phyloP scores from a whole-genome alignment of 306 rosid genomes.

The Cicer yamashitae region DNA sequence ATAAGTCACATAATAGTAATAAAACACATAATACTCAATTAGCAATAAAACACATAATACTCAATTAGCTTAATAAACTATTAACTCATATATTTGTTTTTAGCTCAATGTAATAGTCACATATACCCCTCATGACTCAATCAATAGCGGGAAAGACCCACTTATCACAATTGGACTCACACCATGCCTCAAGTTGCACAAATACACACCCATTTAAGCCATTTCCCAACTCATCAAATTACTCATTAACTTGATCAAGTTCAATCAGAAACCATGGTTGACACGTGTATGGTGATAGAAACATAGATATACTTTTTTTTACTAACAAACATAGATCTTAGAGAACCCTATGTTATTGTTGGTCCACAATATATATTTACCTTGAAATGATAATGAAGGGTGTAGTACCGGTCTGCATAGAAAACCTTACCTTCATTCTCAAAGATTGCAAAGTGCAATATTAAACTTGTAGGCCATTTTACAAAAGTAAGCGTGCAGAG shows the following conservation, averaged over 20 bases:
- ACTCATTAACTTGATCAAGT: neutral
- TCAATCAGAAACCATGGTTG: neutral
- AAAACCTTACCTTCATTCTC: constrained; percentile 35
- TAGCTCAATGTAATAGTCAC: no score
- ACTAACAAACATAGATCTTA: no score
- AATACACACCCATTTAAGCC: neutral
- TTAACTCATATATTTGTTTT: no score
- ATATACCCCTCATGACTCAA: no score
- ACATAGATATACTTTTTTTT: neutral
- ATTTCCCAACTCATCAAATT: neutral
- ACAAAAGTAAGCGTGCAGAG: constrained; percentile 58
- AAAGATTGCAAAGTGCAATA: constrained; percentile 45
- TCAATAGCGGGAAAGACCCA: neutral
- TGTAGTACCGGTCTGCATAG: constrained; percentile 33
- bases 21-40: no score
- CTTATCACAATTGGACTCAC: constrained; percentile 3
- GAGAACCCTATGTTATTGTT: neutral
- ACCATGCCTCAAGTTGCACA: neutral
- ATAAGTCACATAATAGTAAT: no score
- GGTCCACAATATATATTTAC: constrained; percentile 18
- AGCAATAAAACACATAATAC: no score
- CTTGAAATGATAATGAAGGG: constrained; percentile 42
- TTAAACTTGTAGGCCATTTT: constrained; percentile 52
- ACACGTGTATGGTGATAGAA: constrained; percentile 37
- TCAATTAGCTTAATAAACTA: no score